phyloP scores from a whole-genome alignment of 768 basidiomycete species.

The Mycena polygramma region DNA sequence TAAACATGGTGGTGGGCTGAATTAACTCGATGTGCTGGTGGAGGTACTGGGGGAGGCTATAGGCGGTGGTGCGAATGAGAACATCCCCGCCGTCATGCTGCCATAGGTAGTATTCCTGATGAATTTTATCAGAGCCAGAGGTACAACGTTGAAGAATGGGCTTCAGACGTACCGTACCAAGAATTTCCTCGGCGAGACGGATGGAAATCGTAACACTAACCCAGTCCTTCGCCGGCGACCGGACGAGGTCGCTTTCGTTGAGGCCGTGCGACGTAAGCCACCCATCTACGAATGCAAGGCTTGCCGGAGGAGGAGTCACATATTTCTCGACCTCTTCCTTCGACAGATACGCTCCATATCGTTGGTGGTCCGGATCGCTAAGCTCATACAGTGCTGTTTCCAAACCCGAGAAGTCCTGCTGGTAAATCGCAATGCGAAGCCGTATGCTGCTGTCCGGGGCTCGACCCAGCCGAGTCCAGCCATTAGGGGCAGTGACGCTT shows the following conservation, averaged over 20 bases:
- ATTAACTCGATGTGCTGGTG: constrained; percentile 75
- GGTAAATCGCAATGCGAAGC: constrained; percentile 71
- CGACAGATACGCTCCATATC: constrained; percentile 70
- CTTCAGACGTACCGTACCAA: constrained; percentile 67
- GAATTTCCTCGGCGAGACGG: constrained; percentile 73
- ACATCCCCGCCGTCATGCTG: constrained; percentile 66
- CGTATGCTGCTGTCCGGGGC: constrained; percentile 63
- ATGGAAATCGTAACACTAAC: constrained; percentile 71
- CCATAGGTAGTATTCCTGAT: constrained; percentile 75
- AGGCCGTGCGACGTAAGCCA: constrained; percentile 75
- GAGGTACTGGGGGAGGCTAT: constrained; percentile 73
- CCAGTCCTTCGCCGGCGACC: constrained; percentile 81
- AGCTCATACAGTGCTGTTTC: constrained; percentile 69
- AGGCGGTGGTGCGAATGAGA: constrained; percentile 75
- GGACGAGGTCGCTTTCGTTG: constrained; percentile 57
- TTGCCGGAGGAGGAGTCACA: constrained; percentile 69
- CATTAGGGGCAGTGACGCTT: constrained; percentile 56
- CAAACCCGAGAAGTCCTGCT: constrained; percentile 62
- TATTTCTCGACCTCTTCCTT: constrained; percentile 75
- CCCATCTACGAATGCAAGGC: constrained; percentile 65
- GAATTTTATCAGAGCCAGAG: constrained; percentile 3
- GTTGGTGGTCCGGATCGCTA: constrained; percentile 67
- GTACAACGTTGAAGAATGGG: constrained; percentile 9
- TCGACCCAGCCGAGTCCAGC: constrained; percentile 59
- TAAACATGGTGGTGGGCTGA: constrained; percentile 81